Evolutionary conservation across 768 basidiomycete genomes (phyloP), one percentile per base, ranked within the genome.

Genomic region (Baorangia bicolor): DNA sequence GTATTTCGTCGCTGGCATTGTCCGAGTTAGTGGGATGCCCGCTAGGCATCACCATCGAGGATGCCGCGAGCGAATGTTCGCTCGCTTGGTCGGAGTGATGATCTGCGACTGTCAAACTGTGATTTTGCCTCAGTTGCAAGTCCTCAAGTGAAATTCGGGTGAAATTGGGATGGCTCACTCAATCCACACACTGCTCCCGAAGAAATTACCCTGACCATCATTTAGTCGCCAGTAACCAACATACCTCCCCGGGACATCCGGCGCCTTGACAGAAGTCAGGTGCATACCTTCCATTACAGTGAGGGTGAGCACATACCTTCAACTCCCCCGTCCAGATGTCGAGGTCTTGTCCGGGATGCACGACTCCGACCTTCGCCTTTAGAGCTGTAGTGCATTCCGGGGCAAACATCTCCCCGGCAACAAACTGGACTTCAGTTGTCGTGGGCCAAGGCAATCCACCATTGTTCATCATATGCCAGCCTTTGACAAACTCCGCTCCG

Each of bases 401-500:
- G 10, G 75, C 66, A 40, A 92, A 75, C n/a, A 76, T 72, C 37
- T 85, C 83, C 18, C 92, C 92, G 10, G 84, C 88, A 42, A 88
- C 82, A 62, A 85, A 92, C 11, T 81, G 78, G 18, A 94, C 70
- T 63, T 84, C 78, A 0, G 91, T 91, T 13, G 74, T 71, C 27
- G 80, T 77, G 1, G 88, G 88, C 91, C 90, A 94, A 20, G 83
- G 78, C 6, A 68, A 51, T 14, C 62, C 64, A 16, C 90, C 86
- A 60, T 80, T 80, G 63, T 94, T 94, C 30, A 77, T 58, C 76
- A 93, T 79, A 53, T 78, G 76, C 92, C 92, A 94, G 21, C 83
- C 84, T 72, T 93, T 94, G 52, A 92, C 81, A 63, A 94, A 94
- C 67, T 90, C 89, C 0, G 89, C 90, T 33, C 92, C 92, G 8